Base-by-base conservation (phyloP, 2,329 filamentous ascomycete genomes). In the Cladorrhinum sp. region DNA sequence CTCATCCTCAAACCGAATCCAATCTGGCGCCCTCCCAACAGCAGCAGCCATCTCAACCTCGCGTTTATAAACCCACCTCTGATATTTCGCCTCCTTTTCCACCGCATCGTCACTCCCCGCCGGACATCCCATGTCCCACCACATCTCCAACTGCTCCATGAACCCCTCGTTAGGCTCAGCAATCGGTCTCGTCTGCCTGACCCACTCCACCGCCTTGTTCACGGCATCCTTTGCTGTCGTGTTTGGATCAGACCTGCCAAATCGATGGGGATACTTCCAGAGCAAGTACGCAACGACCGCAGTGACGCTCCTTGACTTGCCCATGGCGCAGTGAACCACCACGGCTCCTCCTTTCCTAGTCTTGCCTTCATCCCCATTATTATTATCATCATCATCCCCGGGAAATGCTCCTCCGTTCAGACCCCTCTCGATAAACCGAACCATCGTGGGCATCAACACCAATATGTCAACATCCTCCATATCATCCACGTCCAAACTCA, bases 91-190 rank as follows among this genome's bases (percentile, higher is more conserved):
- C 51, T 92, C 83, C 9, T 80, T 77, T 64, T 90, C 88, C 16
- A 86, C 78, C 4, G 75, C 74, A 45, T 74, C 74, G 55, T 78
- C 76, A 64, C 86, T 80, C 48, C 78, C 77, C 3, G 77, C 83
- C 1, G 93, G 91, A 66, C 88, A 93, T 51, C 86, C 86, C 91
- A 97, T 96, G 66, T 88, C 79, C 79, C 92, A 89, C 80, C 93
- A 99, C 57, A 98, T 79, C 66, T 89, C 81, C 4, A 99, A 82
- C 75, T 99, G 95, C 55, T 85, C 79, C 86, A 93, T 92, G 80
- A 99, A 99, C 25, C 93, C 93, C 29, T 85, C 79, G 72, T 99
- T 99, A 2, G 95, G 95, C 70, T 96, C 91, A 62, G 89, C 93
- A 58, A 95, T 84, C 16, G 89, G 85, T 41, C 93, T 86, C 49